These are phyloP conservation scores for Fusarium chlamydosporum DNA, from an alignment of 2,329 filamentous ascomycete genomes.

Conservation along the genomic window DNA sequence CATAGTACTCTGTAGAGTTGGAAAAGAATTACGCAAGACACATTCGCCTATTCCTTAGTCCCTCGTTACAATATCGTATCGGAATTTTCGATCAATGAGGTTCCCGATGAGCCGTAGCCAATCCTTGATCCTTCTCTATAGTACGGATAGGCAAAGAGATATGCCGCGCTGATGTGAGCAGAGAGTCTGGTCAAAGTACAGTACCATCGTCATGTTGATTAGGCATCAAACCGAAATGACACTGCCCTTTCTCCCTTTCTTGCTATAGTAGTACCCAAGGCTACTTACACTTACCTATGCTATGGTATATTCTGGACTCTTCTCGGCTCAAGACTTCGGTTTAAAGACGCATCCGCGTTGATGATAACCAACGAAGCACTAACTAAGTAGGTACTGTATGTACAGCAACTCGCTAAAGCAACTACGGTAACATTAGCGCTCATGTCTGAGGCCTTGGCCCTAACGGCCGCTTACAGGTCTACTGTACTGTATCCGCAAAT, in stretches of 20 bases:
- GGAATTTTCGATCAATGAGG: slow-evolving; percentile 21
- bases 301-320: slow-evolving; percentile 1
- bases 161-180: neutral
- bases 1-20: neutral
- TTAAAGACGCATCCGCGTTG: neutral
- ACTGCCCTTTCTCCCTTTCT: too few relatives aligned
- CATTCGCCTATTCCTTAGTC: slow-evolving; percentile 32
- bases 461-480: slow-evolving; percentile 17
- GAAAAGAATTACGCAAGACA: slow-evolving; percentile 17
- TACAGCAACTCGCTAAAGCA: neutral
- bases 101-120: slow-evolving; percentile 16
- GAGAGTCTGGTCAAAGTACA: slow-evolving; percentile 6
- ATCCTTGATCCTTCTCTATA: slow-evolving; percentile 32
- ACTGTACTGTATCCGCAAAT: too few relatives aligned
- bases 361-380: neutral
- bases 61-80: slow-evolving; percentile 14
- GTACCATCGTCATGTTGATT: slow-evolving; percentile 16
- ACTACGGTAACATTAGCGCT: slow-evolving; percentile 12
- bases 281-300: neutral
- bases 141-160: neutral
- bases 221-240: too few relatives aligned
- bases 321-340: slow-evolving; percentile 30
- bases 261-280: neutral
- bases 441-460: slow-evolving; percentile 20
- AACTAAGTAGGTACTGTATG: too few relatives aligned